phyloP scores from a whole-genome alignment of 176 grass and related monocot genomes.

The Poa annua region DNA sequence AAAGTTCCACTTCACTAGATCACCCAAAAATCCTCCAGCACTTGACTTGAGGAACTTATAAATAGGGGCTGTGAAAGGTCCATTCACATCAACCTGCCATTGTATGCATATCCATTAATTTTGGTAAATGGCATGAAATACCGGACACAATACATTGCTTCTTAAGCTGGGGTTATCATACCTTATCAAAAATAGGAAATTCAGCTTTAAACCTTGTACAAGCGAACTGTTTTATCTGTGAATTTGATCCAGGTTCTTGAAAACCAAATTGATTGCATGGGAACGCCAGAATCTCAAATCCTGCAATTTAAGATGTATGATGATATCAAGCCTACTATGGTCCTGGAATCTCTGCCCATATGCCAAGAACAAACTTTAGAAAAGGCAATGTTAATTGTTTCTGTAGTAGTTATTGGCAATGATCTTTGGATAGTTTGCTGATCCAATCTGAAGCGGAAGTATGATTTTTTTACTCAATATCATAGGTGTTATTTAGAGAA shows the following conservation, averaged over 20 bases:
- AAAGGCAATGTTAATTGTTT: background rate
- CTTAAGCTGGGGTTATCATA: conserved; percentile 38
- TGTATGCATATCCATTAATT: conserved; percentile 37
- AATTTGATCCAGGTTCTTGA: conserved; percentile 95
- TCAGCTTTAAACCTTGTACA: conserved; percentile 99
- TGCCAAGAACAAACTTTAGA: background rate
- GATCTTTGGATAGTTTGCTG: background rate
- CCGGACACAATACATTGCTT: background rate
- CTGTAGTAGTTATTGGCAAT: background rate
- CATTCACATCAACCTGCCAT: conserved; percentile 96
- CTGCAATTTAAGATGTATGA: conserved; percentile 43
- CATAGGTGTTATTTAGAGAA: background rate
- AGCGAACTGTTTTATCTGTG: conserved; percentile 96
- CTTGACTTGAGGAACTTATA: conserved; percentile 94
- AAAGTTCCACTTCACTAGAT: conserved; percentile 98
- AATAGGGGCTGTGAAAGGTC: conserved; percentile 86
- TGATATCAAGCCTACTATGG: conserved; percentile 10
- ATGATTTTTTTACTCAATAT: background rate
- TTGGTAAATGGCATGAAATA: background rate
- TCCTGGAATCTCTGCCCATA: background rate
- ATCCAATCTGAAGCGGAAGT: background rate
- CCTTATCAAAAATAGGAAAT: conserved; percentile 99
- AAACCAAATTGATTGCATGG: conserved; percentile 99
- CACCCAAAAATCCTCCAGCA: conserved; percentile 97
- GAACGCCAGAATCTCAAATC: conserved; percentile 97